phyloP scores from a whole-genome alignment of 176 grass and related monocot genomes.

The Oryza nivara region DNA sequence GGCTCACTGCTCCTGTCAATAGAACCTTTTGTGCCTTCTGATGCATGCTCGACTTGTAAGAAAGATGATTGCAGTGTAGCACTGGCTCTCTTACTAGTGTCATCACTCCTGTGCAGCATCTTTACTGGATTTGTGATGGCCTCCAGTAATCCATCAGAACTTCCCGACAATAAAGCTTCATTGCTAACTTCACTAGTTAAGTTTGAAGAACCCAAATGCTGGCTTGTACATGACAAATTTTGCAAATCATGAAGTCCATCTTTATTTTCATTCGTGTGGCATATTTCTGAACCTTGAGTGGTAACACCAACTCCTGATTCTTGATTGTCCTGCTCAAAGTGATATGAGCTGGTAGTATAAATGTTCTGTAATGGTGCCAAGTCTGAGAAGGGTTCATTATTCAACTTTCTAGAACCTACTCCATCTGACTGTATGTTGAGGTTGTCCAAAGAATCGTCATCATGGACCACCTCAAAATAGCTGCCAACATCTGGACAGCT shows the following conservation, averaged over 20 bases:
- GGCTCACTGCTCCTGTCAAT: conserved; percentile 31
- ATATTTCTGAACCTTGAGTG: conserved; percentile 29
- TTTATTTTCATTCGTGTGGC: conserved; percentile 35
- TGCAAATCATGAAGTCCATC: conserved; percentile 37
- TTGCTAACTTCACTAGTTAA: conserved; percentile 40
- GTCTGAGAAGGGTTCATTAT: conserved; percentile 47
- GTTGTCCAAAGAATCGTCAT: conserved; percentile 50
- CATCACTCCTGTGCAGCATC: conserved; percentile 54
- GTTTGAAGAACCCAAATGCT: conserved; percentile 22
- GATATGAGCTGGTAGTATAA: conserved; percentile 40
- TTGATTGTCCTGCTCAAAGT: conserved; percentile 50
- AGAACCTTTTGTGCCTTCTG: conserved; percentile 31
- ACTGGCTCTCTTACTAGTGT: conserved; percentile 16
- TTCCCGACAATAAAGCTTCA: conserved; percentile 39
- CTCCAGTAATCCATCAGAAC: conserved; percentile 83
- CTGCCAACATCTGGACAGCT: conserved; percentile 48
- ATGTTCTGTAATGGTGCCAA: conserved; percentile 49
- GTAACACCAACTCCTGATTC: conserved; percentile 19
- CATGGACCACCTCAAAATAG: conserved; percentile 52
- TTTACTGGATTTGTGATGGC: conserved; percentile 86
- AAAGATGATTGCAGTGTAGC: conserved; percentile 46
- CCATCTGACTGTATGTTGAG: conserved; percentile 31
- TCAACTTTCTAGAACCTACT: conserved; percentile 40
- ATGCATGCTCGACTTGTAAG: conserved; percentile 42
- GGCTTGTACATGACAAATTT: conserved; percentile 36